phyloP scores from a whole-genome alignment of 768 basidiomycete species.

The Russula sp. region DNA sequence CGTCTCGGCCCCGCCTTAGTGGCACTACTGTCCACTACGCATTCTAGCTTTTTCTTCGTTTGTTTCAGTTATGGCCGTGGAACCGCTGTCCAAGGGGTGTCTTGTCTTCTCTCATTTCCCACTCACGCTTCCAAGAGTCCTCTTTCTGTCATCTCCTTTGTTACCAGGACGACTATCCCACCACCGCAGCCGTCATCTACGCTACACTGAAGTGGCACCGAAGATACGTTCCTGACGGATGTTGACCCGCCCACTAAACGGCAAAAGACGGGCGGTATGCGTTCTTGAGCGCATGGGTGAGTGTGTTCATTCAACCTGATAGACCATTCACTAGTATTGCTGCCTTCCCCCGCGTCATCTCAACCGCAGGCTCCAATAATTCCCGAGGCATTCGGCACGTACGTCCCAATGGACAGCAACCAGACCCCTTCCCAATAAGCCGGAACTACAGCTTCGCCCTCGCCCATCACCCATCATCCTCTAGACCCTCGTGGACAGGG shows the following conservation, averaged over 20 bases:
- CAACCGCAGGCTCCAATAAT: neutral
- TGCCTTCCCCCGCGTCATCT: neutral
- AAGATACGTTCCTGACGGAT: neutral
- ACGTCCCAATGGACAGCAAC: neutral
- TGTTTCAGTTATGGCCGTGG: no score
- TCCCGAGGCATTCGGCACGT: no score
- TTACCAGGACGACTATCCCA: no score
- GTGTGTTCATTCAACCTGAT: neutral
- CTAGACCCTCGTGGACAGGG: neutral
- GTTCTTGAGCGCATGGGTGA: no score
- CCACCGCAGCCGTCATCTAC: no score
- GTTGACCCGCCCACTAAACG: conserved; percentile 12
- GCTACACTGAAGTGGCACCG: neutral
- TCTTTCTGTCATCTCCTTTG: no score
- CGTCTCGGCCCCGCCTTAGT: no score
- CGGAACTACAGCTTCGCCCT: neutral
- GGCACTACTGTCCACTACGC: no score
- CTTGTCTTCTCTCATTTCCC: no score
- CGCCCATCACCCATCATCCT: neutral
- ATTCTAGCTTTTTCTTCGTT: no score
- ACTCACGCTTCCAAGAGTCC: no score
- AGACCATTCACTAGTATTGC: neutral
- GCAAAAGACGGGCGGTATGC: conserved; percentile 3
- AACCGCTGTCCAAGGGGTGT: no score
- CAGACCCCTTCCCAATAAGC: neutral